Conservation (phyloP, 495 filamentous ascomycete species). For the Penicillium dipodomyicola region DNA sequence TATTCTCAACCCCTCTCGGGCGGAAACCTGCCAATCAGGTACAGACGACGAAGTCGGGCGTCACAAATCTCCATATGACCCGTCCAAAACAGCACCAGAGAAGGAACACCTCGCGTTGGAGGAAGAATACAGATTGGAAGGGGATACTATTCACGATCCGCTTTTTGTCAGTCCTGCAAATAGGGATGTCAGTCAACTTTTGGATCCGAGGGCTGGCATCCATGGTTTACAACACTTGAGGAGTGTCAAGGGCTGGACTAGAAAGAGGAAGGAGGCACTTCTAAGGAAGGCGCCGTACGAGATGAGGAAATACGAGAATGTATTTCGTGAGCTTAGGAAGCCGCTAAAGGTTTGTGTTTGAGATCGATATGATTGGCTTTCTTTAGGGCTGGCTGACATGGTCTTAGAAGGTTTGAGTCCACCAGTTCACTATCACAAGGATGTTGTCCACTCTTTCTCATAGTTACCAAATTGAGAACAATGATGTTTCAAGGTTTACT, state of each 20-base stretch:
- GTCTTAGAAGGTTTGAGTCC: neutral
- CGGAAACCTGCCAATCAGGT: conserved; percentile 30
- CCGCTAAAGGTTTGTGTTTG: conserved; percentile 6
- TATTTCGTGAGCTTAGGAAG: conserved; percentile 18
- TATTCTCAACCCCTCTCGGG: conserved; percentile 25
- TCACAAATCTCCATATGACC: conserved; percentile 34
- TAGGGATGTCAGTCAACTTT: conserved; percentile 22
- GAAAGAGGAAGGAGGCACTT: conserved; percentile 22
- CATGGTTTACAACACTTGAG: conserved; percentile 16
- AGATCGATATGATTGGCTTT: neutral
- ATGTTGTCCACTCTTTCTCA: neutral
- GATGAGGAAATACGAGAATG: conserved; percentile 25
- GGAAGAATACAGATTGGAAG: conserved; percentile 28
- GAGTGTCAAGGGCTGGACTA: conserved; percentile 28
- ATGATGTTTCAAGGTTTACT: no score
- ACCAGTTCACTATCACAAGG: neutral
- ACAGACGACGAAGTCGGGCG: conserved; percentile 33
- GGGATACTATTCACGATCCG: conserved; percentile 23
- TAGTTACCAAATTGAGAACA: neutral
- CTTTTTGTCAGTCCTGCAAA: conserved; percentile 32
- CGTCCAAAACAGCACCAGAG: conserved; percentile 22
- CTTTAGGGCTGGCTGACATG: neutral
- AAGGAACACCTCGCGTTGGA: conserved; percentile 25
- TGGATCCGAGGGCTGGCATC: conserved; percentile 19
- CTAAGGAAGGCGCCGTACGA: conserved; percentile 21